These are phyloP conservation scores for Coemansia sp. DNA, from an alignment of 192 early-diverging fungal genomes.

Conservation along the genomic window DNA sequence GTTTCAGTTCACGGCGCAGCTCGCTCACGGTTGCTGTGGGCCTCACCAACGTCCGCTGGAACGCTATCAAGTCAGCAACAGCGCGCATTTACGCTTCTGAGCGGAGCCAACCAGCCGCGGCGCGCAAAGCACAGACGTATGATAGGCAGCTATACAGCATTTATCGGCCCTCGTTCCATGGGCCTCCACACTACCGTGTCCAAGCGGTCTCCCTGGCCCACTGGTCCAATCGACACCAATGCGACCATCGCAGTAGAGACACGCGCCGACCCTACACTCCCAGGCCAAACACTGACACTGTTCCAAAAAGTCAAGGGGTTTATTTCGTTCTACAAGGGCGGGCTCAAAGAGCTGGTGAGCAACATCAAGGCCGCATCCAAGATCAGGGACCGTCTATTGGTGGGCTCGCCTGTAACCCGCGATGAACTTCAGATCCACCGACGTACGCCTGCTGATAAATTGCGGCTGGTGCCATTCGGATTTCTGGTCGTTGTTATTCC, in stretches of 20 bases:
- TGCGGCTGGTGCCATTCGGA: slow-evolving; percentile 42
- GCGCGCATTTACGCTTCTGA: background rate
- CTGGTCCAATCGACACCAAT: background rate
- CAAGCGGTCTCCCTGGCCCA: background rate
- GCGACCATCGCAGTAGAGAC: background rate
- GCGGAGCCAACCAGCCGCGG: background rate
- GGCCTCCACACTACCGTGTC: background rate
- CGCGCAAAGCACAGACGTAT: background rate
- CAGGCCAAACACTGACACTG: slow-evolving; percentile 30
- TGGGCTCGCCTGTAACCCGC: slow-evolving; percentile 16
- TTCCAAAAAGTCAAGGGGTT: slow-evolving; percentile 36
- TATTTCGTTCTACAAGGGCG: slow-evolving; percentile 42
- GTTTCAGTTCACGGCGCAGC: background rate
- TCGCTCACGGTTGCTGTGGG: background rate
- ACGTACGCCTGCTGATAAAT: slow-evolving; percentile 29
- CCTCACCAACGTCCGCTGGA: background rate
- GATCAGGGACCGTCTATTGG: slow-evolving; percentile 16
- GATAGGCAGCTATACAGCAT: background rate
- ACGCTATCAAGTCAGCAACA: background rate
- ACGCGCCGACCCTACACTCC: slow-evolving; percentile 40
- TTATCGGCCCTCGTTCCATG: background rate
- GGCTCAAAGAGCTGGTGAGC: slow-evolving; percentile 33
- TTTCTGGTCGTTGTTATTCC: slow-evolving; percentile 31
- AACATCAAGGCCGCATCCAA: slow-evolving; percentile 11
- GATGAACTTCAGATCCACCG: slow-evolving; percentile 31